phyloP scores from a whole-genome alignment of 106 monocot genomes.

The Triglochin maritima region DNA sequence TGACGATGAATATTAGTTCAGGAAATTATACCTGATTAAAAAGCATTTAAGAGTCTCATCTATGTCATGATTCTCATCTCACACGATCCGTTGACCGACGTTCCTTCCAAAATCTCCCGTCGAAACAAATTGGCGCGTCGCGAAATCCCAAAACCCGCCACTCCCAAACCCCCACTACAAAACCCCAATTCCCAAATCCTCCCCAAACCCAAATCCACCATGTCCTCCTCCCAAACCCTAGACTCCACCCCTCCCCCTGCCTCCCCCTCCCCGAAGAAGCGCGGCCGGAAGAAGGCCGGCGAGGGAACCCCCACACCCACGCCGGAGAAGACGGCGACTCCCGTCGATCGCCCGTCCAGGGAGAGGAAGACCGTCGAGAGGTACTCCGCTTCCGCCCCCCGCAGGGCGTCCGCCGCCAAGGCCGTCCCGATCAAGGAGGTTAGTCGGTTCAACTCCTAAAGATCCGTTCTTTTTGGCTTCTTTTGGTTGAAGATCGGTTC shows the following conservation, averaged over 20 bases:
- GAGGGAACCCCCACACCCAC: neutral
- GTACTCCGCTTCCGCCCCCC: conserved; percentile 30
- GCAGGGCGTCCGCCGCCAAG: conserved; percentile 27
- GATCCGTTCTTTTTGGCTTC: neutral
- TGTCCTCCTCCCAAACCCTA: neutral
- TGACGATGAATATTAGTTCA: too few species aligned
- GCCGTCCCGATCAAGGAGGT: conserved; percentile 47
- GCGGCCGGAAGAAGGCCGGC: too few species aligned
- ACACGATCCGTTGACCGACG: too few species aligned
- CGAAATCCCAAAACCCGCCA: neutral
- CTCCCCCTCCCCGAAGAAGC: neutral
- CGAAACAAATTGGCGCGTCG: neutral
- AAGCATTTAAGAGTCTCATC: too few species aligned
- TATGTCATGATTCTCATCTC: too few species aligned
- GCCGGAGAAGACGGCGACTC: conserved; percentile 2
- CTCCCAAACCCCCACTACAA: neutral
- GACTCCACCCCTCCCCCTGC: neutral
- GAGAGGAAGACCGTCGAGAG: conserved; percentile 79
- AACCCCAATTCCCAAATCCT: neutral
- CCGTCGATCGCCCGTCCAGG: conserved; percentile 51
- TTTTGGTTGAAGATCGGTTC: neutral
- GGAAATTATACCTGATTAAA: too few species aligned
- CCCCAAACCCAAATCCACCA: too few species aligned
- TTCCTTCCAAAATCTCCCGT: too few species aligned
- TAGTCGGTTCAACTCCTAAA: neutral